Conservation (phyloP, 2,329 filamentous ascomycete species). For the Fusarium floridanum region DNA sequence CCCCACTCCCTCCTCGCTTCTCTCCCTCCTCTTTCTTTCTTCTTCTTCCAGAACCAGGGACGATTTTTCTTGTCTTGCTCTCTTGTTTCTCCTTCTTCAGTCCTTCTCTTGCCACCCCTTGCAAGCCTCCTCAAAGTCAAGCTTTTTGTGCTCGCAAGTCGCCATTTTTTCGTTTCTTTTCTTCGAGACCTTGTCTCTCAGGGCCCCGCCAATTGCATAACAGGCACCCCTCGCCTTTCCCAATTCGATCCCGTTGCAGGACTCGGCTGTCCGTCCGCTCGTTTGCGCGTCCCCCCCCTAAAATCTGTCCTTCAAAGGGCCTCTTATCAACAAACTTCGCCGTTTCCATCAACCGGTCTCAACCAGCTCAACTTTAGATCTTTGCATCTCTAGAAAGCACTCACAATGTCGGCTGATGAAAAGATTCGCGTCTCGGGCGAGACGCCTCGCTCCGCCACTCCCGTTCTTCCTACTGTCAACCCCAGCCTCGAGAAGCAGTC, state of each 20-base stretch:
- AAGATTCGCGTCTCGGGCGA: conserved; percentile 89
- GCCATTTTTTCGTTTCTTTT: conserved; percentile 49
- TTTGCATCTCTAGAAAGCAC: conserved; percentile 58
- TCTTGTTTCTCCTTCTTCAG: conserved; percentile 36
- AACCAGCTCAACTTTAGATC: conserved; percentile 28
- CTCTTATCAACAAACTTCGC: conserved; percentile 43
- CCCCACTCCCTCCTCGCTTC: conserved; percentile 10
- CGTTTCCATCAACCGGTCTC: conserved; percentile 32
- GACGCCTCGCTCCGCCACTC: conserved; percentile 69
- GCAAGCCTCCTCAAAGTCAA: conserved; percentile 29
- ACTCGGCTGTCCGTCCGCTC: conserved; percentile 56
- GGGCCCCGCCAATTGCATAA: conserved; percentile 55
- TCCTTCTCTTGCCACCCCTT: conserved; percentile 42
- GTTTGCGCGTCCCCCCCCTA: conserved; percentile 53
- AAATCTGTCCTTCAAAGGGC: conserved; percentile 49
- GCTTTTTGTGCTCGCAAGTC: conserved; percentile 35
- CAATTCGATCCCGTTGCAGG: conserved; percentile 46
- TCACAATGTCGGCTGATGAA: conserved; percentile 70
- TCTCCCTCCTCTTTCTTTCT: conserved; percentile 22
- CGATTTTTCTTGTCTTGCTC: conserved; percentile 33
- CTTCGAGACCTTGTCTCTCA: conserved; percentile 40
- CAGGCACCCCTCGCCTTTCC: conserved; percentile 46
- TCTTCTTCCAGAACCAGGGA: conserved; percentile 35
- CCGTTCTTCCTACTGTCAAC: conserved; percentile 85
- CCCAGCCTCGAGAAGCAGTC: conserved; percentile 80